These are phyloP conservation scores for Colletotrichum chlorophyti DNA, from an alignment of 2,329 filamentous ascomycete genomes.

Conservation along the genomic window DNA sequence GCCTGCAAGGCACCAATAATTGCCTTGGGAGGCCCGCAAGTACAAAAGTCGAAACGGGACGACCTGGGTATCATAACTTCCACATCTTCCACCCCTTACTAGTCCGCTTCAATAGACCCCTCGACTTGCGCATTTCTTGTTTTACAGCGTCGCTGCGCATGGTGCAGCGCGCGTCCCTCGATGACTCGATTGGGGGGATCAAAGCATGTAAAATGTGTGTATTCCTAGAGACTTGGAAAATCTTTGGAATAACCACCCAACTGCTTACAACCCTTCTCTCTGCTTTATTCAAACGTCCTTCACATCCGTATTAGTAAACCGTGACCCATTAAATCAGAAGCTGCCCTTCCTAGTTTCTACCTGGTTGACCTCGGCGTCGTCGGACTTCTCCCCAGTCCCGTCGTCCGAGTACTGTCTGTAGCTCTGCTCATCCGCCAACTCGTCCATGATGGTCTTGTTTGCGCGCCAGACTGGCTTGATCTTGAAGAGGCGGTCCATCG, in stretches of 20 bases:
- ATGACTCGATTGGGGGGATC: slow-evolving; percentile 1
- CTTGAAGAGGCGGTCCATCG: slow-evolving; percentile 68
- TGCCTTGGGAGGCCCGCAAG: no score
- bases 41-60: no score
- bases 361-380: slow-evolving; percentile 27
- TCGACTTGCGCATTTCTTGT: background rate
- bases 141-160: background rate
- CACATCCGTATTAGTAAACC: slow-evolving; percentile 24
- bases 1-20: no score
- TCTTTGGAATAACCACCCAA: slow-evolving; percentile 4
- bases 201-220: slow-evolving; percentile 7
- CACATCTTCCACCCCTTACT: no score
- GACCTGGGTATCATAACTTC: no score
- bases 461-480: slow-evolving; percentile 52
- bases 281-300: slow-evolving; percentile 24
- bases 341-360: slow-evolving; percentile 31
- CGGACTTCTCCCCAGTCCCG: slow-evolving; percentile 35
- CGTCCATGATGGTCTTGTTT: slow-evolving; percentile 50
- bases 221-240: slow-evolving; percentile 14
- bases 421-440: slow-evolving; percentile 46
- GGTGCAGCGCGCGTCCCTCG: slow-evolving; percentile 9
- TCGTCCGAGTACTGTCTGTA: slow-evolving; percentile 39
- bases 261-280: background rate
- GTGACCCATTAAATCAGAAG: slow-evolving; percentile 15
- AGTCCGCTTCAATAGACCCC: no score